These are phyloP conservation scores for Claviceps maximensis DNA, from an alignment of 2,329 filamentous ascomycete species.

Conservation along the genomic window DNA sequence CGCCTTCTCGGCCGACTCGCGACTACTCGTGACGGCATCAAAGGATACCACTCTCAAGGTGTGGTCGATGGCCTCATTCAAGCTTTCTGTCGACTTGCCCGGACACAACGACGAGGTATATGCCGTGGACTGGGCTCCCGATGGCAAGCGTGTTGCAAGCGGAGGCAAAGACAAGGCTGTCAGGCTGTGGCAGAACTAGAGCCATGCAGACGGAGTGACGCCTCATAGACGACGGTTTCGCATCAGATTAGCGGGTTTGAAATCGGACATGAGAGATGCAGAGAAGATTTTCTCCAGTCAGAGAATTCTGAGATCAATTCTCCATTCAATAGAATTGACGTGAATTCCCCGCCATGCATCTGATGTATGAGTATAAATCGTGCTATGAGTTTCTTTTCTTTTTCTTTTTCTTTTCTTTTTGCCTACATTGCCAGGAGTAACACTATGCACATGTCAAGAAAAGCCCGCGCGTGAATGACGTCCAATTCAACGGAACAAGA, in stretches of 20 bases:
- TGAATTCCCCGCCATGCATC: neutral
- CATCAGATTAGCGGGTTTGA: neutral
- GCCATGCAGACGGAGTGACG: neutral
- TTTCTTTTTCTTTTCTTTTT: no score
- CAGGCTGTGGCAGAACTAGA: conserved; percentile 50
- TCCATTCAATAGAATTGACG: no score
- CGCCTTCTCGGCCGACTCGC: conserved; percentile 81
- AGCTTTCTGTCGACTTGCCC: conserved; percentile 67
- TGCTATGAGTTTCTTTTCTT: no score
- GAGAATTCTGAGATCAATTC: no score
- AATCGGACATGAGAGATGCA: neutral
- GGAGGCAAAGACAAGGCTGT: conserved; percentile 85
- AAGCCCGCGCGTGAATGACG: no score
- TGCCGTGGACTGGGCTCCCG: conserved; percentile 87
- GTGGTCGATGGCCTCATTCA: conserved; percentile 80
- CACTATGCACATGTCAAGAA: no score
- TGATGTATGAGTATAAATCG: no score
- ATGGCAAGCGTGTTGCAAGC: conserved; percentile 78
- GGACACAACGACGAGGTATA: conserved; percentile 91
- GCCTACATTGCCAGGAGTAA: no score
- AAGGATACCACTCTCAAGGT: conserved; percentile 93
- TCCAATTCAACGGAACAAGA: no score
- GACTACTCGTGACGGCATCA: conserved; percentile 74
- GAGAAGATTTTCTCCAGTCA: neutral
- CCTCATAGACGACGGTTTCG: neutral